These are phyloP conservation scores for Sclerotinia subarctica DNA, from an alignment of 2,329 filamentous ascomycete genomes.

Conservation along the genomic window DNA sequence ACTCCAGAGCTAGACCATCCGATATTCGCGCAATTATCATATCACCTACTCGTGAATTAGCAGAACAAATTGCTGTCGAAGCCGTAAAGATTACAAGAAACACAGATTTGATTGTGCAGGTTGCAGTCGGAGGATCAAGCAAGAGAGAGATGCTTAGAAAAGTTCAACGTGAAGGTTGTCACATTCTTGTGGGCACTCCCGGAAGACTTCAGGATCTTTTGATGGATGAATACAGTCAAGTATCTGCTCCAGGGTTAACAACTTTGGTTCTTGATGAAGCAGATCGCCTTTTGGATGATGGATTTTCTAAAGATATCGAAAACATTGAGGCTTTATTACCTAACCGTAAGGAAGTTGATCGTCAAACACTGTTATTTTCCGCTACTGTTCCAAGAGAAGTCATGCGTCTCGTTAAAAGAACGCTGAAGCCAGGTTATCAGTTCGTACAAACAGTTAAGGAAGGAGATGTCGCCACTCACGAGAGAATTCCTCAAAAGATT, in stretches of 20 bases:
- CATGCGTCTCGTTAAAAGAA: conserved; percentile 66
- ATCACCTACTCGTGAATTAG: conserved; percentile 78
- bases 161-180: conserved; percentile 66
- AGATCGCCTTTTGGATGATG: conserved; percentile 96
- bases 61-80: conserved; percentile 77
- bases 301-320: conserved; percentile 65
- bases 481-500: conserved; percentile 76
- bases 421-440: conserved; percentile 80
- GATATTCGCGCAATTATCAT: conserved; percentile 71
- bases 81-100: conserved; percentile 48
- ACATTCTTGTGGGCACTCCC: conserved; percentile 86
- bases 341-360: conserved; percentile 56
- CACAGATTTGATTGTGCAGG: conserved; percentile 53
- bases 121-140: conserved; percentile 84
- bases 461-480: conserved; percentile 81
- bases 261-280: conserved; percentile 95
- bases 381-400: conserved; percentile 87
- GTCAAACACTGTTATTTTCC: conserved; percentile 93
- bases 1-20: conserved; percentile 44
- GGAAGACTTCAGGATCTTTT: conserved; percentile 79
- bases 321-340: conserved; percentile 64
- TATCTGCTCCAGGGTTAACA: conserved; percentile 59
- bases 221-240: conserved; percentile 51
- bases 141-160: conserved; percentile 50
- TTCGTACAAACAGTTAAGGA: conserved; percentile 82